phyloP scores from a whole-genome alignment of 2,329 filamentous ascomycete genomes.

The Colletotrichum tabaci region DNA sequence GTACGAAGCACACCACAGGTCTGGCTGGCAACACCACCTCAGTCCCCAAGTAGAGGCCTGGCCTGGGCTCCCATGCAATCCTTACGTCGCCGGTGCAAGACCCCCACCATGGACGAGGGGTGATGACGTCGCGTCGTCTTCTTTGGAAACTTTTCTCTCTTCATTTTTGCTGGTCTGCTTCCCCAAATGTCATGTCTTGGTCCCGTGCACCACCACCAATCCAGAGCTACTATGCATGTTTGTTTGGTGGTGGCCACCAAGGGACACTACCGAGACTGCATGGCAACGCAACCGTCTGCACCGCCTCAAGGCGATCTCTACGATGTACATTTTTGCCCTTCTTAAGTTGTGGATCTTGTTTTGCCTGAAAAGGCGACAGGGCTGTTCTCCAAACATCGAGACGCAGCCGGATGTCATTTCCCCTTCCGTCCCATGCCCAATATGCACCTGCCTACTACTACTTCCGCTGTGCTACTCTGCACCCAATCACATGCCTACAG shows the following conservation, averaged over 20 bases:
- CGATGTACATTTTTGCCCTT: neutral
- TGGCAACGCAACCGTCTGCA: constrained; percentile 10
- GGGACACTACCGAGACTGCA: constrained; percentile 1
- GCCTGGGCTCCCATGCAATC: constrained; percentile 34
- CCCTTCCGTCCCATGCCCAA: constrained; percentile 21
- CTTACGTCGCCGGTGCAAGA: constrained; percentile 36
- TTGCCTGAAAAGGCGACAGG: neutral
- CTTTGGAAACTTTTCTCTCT: constrained; percentile 13
- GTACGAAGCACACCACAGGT: constrained; percentile 13
- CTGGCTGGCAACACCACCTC: neutral
- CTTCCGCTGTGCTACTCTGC: constrained; percentile 25
- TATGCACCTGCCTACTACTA: constrained; percentile 27
- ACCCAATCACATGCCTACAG: constrained; percentile 29
- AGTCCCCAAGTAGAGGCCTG: neutral
- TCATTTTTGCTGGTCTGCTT: neutral
- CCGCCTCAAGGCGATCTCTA: neutral
- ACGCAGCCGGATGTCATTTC: constrained; percentile 26
- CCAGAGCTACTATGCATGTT: too few species aligned
- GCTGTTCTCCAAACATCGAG: neutral
- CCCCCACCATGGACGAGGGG: constrained; percentile 37
- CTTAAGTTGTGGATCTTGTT: neutral
- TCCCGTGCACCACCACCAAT: constrained; percentile 3
- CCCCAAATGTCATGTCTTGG: constrained; percentile 15
- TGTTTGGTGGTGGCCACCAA: constrained; percentile 1
- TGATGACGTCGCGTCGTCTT: constrained; percentile 37